Conservation (phyloP, 345 rosid species). For the Toxicodendron radicans region DNA sequence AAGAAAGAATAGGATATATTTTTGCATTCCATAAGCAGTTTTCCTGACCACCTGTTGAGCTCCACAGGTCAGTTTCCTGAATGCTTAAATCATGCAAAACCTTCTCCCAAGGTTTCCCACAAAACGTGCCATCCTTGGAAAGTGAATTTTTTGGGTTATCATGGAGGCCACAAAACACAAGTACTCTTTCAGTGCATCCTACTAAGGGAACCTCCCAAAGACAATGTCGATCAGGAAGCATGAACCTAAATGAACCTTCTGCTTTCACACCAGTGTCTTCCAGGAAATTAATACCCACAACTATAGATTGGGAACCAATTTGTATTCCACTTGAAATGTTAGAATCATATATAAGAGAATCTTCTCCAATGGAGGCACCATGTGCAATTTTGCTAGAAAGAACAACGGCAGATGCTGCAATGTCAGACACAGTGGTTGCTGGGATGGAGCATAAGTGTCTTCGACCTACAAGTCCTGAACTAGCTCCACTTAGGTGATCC, state of each 20-base stretch:
- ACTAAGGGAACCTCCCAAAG: slow-evolving; percentile 97
- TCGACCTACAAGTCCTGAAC: slow-evolving; percentile 81
- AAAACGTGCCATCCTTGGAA: slow-evolving; percentile 74
- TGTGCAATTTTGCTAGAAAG: slow-evolving; percentile 86
- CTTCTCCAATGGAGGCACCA: slow-evolving; percentile 89
- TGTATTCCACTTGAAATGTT: slow-evolving; percentile 68
- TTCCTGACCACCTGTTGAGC: slow-evolving; percentile 46
- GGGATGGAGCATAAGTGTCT: slow-evolving; percentile 94
- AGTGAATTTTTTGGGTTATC: slow-evolving; percentile 83
- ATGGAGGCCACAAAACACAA: slow-evolving; percentile 90
- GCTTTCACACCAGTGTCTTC: slow-evolving; percentile 31
- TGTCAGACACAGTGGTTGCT: slow-evolving; percentile 85
- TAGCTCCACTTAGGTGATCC: slow-evolving; percentile 84
- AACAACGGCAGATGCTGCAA: slow-evolving; percentile 85
- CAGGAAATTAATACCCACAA: slow-evolving; percentile 77
- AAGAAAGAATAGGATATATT: slow-evolving; percentile 71
- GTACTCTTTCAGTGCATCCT: slow-evolving; percentile 61
- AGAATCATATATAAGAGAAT: slow-evolving; percentile 87
- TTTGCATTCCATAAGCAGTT: slow-evolving; percentile 95
- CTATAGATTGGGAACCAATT: slow-evolving; percentile 87
- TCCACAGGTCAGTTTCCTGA: slow-evolving; percentile 80
- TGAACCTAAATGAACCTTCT: slow-evolving; percentile 53
- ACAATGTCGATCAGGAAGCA: slow-evolving; percentile 96
- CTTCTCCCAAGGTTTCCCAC: slow-evolving; percentile 88
- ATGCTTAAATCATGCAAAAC: slow-evolving; percentile 71